phyloP scores from a whole-genome alignment of 495 filamentous ascomycete species.

The Tuber borchii region DNA sequence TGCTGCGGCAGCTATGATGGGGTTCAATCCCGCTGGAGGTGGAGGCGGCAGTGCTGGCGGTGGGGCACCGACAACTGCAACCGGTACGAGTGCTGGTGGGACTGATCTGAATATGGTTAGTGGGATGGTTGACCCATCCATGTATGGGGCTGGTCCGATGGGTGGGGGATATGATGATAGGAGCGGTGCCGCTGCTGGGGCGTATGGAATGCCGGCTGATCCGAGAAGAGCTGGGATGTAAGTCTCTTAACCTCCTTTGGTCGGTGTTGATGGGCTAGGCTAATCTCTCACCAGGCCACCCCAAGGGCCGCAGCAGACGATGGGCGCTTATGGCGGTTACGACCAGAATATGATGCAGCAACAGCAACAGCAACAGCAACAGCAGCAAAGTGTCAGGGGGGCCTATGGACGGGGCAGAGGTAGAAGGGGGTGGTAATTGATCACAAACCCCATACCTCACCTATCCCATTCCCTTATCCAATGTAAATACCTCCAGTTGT shows the following conservation, averaged over 20 bases:
- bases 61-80: slow-evolving; percentile 10
- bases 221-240: slow-evolving; percentile 46
- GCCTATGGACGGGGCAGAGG: background rate
- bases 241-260: slow-evolving; percentile 17
- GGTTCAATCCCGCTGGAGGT: slow-evolving; percentile 39
- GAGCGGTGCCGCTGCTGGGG: slow-evolving; percentile 46
- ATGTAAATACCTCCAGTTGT: background rate
- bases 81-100: slow-evolving; percentile 19
- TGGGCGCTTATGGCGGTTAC: slow-evolving; percentile 54
- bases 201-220: slow-evolving; percentile 40
- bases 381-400: slow-evolving; percentile 10
- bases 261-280: slow-evolving; percentile 23
- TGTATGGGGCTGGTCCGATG: slow-evolving; percentile 72
- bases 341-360: slow-evolving; percentile 49
- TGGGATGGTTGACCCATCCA: slow-evolving; percentile 70
- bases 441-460: background rate
- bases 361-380: slow-evolving; percentile 28
- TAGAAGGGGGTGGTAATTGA: background rate
- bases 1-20: slow-evolving; percentile 30
- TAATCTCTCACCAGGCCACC: slow-evolving; percentile 37
- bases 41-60: slow-evolving; percentile 36
- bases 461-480: background rate
- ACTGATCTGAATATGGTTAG: slow-evolving; percentile 52
- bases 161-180: slow-evolving; percentile 50
- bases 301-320: slow-evolving; percentile 49